Evolutionary conservation across 2,329 filamentous ascomycete genomes (phyloP).

Genomic region (Fusarium solani-melongenae): DNA sequence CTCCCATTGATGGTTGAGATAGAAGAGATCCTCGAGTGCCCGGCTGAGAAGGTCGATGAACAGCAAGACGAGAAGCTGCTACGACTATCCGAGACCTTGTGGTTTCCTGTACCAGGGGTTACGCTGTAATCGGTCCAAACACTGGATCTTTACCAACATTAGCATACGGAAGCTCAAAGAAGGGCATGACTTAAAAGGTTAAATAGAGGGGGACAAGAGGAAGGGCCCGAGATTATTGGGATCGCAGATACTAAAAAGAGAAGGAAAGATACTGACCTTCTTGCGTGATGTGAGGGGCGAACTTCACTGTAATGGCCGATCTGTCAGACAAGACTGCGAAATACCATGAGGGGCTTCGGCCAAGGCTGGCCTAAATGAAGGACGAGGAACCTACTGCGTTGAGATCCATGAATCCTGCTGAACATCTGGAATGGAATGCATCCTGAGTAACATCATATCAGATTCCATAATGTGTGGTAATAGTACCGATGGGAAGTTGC

Average conservation of each 20-base stretch:
- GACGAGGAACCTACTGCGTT: constrained; percentile 30
- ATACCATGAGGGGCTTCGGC: neutral
- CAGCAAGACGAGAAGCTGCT: constrained; percentile 64
- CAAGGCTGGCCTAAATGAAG: neutral
- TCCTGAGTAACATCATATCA: constrained; percentile 32
- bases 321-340: constrained; percentile 5
- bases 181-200: neutral
- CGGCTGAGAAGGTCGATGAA: constrained; percentile 57
- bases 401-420: constrained; percentile 34
- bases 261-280: constrained; percentile 30
- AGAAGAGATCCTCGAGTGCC: constrained; percentile 66
- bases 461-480: neutral
- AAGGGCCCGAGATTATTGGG: neutral
- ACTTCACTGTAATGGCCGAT: constrained; percentile 24
- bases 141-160: constrained; percentile 32
- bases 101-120: constrained; percentile 27
- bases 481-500: neutral
- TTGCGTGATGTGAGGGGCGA: constrained; percentile 31
- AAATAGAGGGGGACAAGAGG: neutral
- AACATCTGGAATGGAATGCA: constrained; percentile 35
- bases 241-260: neutral
- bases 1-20: constrained; percentile 61
- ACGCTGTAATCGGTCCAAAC: constrained; percentile 36
- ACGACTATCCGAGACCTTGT: constrained; percentile 59
- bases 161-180: constrained; percentile 4